Percentiles rank a stretch among this genome's conserved stretches.
Conservation (phyloP, 2,329 filamentous ascomycete species). For the Pseudodiploospora longispora region DNA sequence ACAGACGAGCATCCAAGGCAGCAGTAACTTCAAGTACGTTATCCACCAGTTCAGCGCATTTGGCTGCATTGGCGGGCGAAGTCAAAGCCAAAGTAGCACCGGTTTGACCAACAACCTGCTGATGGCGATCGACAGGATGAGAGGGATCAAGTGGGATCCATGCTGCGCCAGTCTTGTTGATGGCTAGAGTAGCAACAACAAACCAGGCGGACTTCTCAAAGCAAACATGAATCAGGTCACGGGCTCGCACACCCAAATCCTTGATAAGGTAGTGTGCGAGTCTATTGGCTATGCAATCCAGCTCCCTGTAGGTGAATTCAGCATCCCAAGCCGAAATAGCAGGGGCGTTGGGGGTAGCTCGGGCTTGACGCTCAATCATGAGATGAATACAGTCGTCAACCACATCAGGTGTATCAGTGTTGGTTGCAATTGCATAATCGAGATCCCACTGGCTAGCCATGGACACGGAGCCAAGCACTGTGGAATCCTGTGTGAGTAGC, state of each 20-base stretch:
- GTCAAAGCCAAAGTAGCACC: not conserved
- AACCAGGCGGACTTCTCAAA: constrained; percentile 12
- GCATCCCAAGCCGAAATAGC: constrained; percentile 5
- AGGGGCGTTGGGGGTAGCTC: not conserved
- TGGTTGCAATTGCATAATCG: not conserved
- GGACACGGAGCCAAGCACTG: constrained; percentile 1
- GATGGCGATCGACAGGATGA: not conserved
- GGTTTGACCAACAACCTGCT: not conserved
- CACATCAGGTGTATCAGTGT: not conserved
- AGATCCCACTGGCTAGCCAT: constrained; percentile 5
- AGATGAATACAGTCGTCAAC: constrained; percentile 1
- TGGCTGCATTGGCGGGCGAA: too few species aligned
- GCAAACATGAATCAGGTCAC: constrained; percentile 8
- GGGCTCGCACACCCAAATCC: constrained; percentile 3
- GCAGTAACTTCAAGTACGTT: too few species aligned
- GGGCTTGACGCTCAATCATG: constrained; percentile 1
- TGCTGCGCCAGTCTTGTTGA: constrained; percentile 11
- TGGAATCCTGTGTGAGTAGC: not conserved
- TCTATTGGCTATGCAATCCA: not conserved
- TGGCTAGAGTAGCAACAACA: constrained; percentile 9
- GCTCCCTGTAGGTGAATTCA: constrained; percentile 5
- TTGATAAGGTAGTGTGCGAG: constrained; percentile 1
- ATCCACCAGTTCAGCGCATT: too few species aligned
- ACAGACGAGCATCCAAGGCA: too few species aligned
- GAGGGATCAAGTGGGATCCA: constrained; percentile 11